A percentile compares a stretch with the other conserved stretches of the same genome.
Conservation (phyloP, 1,139 yeast genomes). For the Kodamaea alishanica region DNA sequence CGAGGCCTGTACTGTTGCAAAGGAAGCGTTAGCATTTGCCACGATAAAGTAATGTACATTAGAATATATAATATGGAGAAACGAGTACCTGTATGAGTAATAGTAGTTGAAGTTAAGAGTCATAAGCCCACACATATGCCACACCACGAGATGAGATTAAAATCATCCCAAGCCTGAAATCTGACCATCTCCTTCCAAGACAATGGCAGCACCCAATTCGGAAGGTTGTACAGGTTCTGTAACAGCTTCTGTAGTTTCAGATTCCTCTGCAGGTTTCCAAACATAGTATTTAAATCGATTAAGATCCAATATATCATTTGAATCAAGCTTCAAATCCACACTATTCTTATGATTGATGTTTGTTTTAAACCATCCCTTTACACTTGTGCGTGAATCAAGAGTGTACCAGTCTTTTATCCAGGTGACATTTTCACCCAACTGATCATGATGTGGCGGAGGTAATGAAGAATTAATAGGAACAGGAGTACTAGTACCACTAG, state of each 20-base stretch:
- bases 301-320: conserved; percentile 31
- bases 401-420: conserved; percentile 45
- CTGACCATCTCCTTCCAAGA: conserved; percentile 21
- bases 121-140: no score
- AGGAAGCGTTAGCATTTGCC: conserved; percentile 55
- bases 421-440: conserved; percentile 28
- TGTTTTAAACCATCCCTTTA: conserved; percentile 43
- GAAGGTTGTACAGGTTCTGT: conserved; percentile 9
- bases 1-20: conserved; percentile 44
- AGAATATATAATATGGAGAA: background rate
- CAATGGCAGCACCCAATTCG: conserved; percentile 21
- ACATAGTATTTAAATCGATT: conserved; percentile 26
- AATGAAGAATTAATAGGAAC: conserved; percentile 6
- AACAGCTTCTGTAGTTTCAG: conserved; percentile 5
- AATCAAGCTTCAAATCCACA: conserved; percentile 13
- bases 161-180: conserved; percentile 12
- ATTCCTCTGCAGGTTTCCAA: conserved; percentile 11
- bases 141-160: no score
- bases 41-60: conserved; percentile 7
- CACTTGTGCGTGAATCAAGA: conserved; percentile 20
- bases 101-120: no score
- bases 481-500: conserved; percentile 14
- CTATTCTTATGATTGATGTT: conserved; percentile 18
- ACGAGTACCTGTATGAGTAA: no score
- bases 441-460: conserved; percentile 18